Conservation (phyloP, 176 grass and related monocot species). For the Hordeum marinum region DNA sequence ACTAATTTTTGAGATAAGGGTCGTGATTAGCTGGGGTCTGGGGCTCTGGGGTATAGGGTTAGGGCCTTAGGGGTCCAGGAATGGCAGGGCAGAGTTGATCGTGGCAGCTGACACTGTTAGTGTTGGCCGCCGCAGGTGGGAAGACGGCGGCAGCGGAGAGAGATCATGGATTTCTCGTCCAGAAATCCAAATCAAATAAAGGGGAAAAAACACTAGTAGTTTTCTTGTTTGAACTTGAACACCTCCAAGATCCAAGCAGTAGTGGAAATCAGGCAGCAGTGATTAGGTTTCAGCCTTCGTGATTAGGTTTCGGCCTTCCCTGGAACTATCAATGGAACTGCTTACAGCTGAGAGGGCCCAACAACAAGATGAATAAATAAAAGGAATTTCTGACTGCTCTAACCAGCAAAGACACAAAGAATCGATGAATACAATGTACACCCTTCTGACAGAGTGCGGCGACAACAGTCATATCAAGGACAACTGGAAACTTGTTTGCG, state of each 20-base stretch:
- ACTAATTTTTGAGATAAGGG: background rate
- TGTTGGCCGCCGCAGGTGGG: background rate
- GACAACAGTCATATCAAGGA: conserved; percentile 37
- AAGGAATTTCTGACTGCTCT: background rate
- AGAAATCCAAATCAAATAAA: too few species aligned
- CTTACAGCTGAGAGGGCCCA: background rate
- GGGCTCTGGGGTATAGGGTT: background rate
- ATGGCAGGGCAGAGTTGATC: too few species aligned
- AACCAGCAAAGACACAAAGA: conserved; percentile 14
- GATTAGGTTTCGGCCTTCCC: background rate
- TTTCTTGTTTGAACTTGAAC: background rate
- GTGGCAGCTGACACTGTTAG: background rate
- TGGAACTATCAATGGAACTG: too few species aligned
- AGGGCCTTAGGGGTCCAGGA: background rate
- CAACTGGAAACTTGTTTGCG: conserved; percentile 22
- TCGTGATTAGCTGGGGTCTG: background rate
- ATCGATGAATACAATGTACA: conserved; percentile 39
- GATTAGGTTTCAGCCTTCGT: background rate
- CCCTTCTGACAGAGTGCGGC: conserved; percentile 23
- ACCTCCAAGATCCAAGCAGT: too few species aligned
- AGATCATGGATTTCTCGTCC: background rate
- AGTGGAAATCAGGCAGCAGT: background rate
- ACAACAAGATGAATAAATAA: background rate
- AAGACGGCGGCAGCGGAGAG: background rate
- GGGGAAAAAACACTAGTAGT: background rate